Evolutionary conservation across 441 rosid species (phyloP).

Genomic region (Flueggea neowawraea): DNA sequence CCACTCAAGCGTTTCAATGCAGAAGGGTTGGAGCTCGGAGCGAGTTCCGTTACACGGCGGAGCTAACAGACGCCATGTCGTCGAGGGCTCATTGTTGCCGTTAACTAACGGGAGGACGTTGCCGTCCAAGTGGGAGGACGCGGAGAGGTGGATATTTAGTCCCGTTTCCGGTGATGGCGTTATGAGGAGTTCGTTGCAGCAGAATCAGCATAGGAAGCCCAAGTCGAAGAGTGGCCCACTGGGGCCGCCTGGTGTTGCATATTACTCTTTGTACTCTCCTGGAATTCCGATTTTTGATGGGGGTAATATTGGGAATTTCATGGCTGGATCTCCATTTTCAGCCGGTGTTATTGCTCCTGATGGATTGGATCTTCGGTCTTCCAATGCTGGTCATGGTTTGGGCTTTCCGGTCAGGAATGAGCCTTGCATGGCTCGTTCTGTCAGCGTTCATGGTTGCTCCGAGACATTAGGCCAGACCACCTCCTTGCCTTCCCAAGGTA

Average conservation of each 20-base stretch:
- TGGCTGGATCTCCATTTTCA: slow-evolving; percentile 70
- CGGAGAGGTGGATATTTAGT: slow-evolving; percentile 98
- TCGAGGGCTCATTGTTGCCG: slow-evolving; percentile 49
- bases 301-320: slow-evolving; percentile 39
- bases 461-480: slow-evolving; percentile 41
- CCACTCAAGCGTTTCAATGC: slow-evolving; percentile 53
- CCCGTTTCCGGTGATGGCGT: slow-evolving; percentile 73
- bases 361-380: slow-evolving; percentile 36
- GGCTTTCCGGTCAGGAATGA: slow-evolving; percentile 48
- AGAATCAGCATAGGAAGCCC: slow-evolving; percentile 53
- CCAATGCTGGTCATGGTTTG: slow-evolving; percentile 22
- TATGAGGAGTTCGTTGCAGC: slow-evolving; percentile 38
- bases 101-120: slow-evolving; percentile 71
- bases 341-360: slow-evolving; percentile 65
- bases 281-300: slow-evolving; percentile 58
- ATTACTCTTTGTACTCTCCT: slow-evolving; percentile 74
- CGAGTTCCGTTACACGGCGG: slow-evolving; percentile 59
- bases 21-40: slow-evolving; percentile 98
- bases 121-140: slow-evolving; percentile 99
- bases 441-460: slow-evolving; percentile 90
- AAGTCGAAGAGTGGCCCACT: slow-evolving; percentile 98
- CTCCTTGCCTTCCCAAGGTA: slow-evolving; percentile 51
- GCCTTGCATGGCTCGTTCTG: slow-evolving; percentile 89
- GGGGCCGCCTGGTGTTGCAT: slow-evolving; percentile 89
- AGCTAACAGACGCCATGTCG: slow-evolving; percentile 51